Percentiles rank a stretch among this genome's conserved stretches.
phyloP scores from a whole-genome alignment of 108 stramenopile genomes.

The Conticribra guillardii region DNA sequence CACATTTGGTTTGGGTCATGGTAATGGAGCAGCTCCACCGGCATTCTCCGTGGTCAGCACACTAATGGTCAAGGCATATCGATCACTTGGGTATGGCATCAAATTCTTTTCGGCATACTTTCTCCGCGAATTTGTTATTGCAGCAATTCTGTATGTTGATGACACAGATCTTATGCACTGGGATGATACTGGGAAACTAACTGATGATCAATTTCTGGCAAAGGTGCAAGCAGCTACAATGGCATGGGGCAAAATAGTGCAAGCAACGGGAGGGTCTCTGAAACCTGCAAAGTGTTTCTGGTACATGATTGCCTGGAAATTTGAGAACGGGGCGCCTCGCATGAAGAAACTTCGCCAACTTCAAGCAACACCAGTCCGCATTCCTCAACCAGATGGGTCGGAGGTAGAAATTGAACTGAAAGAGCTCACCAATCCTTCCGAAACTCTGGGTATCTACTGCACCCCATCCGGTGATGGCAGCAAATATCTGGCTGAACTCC shows the following conservation, averaged over 20 bases:
- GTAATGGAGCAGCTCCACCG: constrained; percentile 10
- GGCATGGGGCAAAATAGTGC: constrained; percentile 1
- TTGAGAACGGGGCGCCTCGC: not conserved
- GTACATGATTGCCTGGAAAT: constrained; percentile 24
- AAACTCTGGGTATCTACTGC: not conserved
- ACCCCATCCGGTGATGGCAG: not conserved
- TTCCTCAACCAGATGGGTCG: constrained; percentile 5
- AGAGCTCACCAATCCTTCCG: not conserved
- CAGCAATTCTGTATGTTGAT: constrained; percentile 3
- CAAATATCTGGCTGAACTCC: not conserved
- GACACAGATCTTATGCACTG: constrained; percentile 8
- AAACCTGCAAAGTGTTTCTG: constrained; percentile 21
- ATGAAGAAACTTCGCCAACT: constrained; percentile 5
- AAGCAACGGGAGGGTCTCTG: constrained; percentile 13
- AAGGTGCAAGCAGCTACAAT: not conserved
- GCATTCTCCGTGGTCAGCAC: constrained; percentile 10
- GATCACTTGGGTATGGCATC: not conserved
- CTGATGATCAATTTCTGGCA: not conserved
- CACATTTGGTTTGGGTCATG: constrained; percentile 5
- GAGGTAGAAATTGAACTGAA: not conserved
- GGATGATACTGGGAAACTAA: not conserved
- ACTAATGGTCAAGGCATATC: constrained; percentile 1
- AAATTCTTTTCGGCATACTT: not conserved
- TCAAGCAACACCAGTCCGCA: not conserved
- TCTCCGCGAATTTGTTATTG: not conserved